phyloP scores from a whole-genome alignment of 306 rosid genomes.

The Benincasa hispida region DNA sequence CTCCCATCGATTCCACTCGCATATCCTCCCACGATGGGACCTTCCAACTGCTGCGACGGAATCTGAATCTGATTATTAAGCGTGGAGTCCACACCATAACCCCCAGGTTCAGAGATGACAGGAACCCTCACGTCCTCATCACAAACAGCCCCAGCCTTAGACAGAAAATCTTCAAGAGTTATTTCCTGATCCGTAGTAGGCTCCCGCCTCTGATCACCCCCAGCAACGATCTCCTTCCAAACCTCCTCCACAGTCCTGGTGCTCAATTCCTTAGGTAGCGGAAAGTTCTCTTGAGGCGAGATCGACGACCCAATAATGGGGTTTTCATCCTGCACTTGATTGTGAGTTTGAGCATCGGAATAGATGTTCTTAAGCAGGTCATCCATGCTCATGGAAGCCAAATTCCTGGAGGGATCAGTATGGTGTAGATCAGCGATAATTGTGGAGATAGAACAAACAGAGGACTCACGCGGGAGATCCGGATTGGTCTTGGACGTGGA shows the following conservation, averaged over 20 bases:
- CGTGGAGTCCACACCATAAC: conserved; percentile 13
- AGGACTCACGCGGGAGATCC: conserved; percentile 71
- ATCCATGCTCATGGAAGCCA: conserved; percentile 47
- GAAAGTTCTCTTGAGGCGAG: conserved; percentile 8
- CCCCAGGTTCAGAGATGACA: conserved; percentile 5
- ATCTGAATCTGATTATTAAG: conserved; percentile 25
- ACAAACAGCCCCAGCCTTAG: conserved; percentile 38
- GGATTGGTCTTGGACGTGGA: conserved; percentile 43
- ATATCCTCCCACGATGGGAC: conserved; percentile 17
- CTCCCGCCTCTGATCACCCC: conserved; percentile 4
- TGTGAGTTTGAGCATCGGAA: conserved; percentile 12
- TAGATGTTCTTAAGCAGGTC: conserved; percentile 55
- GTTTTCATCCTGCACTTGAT: not conserved
- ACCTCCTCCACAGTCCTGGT: conserved; percentile 43
- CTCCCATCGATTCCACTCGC: conserved; percentile 23
- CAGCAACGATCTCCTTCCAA: conserved; percentile 48
- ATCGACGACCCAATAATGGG: not conserved
- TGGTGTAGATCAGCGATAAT: conserved; percentile 39
- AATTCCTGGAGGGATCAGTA: conserved; percentile 15
- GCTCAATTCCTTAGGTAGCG: conserved; percentile 8
- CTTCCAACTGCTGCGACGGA: conserved; percentile 19
- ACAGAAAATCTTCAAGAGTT: conserved; percentile 59
- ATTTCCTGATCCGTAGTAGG: conserved; percentile 12
- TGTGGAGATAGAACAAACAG: conserved; percentile 46
- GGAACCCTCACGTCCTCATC: conserved; percentile 37